A percentile compares a stretch with the other conserved stretches of the same genome.
Conservation (phyloP, 495 filamentous ascomycete genomes). For the Chlorociboria aeruginascens region DNA sequence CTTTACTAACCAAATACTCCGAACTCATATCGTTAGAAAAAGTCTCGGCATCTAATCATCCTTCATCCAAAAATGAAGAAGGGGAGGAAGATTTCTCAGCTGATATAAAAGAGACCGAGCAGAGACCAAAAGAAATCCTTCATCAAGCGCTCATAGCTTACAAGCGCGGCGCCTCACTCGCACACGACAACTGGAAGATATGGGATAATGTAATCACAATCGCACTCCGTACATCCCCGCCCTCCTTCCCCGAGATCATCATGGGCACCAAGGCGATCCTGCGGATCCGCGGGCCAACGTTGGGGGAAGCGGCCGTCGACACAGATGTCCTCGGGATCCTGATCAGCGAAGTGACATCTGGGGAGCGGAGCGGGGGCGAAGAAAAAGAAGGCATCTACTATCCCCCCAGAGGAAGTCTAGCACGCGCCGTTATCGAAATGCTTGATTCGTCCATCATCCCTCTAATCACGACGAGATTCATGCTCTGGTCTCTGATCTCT, state of each 20-base stretch:
- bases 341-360: conserved; percentile 52
- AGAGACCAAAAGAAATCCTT: conserved; percentile 43
- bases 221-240: conserved; percentile 61
- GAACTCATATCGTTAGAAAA: conserved; percentile 28
- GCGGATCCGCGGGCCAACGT: conserved; percentile 51
- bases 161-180: conserved; percentile 69
- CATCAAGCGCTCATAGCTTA: conserved; percentile 70
- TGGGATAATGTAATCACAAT: conserved; percentile 93
- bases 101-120: conserved; percentile 21
- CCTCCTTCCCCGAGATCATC: conserved; percentile 61
- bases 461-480: conserved; percentile 66
- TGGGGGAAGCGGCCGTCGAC: conserved; percentile 72
- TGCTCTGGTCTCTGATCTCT: conserved; percentile 63
- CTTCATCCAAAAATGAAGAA: conserved; percentile 17
- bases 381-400: conserved; percentile 30
- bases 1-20: conserved; percentile 43
- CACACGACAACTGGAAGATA: conserved; percentile 75
- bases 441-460: conserved; percentile 62
- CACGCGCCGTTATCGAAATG: conserved; percentile 51
- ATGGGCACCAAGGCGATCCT: conserved; percentile 61
- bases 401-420: conserved; percentile 32
- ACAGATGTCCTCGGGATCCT: conserved; percentile 56
- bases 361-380: conserved; percentile 16
- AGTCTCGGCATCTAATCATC: conserved; percentile 20
- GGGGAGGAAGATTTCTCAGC: conserved; percentile 17